A percentile compares a stretch with the other conserved stretches of the same genome.
Conservation (phyloP, 1,284 basidiomycete species). For the Sphagnurus paluster region DNA sequence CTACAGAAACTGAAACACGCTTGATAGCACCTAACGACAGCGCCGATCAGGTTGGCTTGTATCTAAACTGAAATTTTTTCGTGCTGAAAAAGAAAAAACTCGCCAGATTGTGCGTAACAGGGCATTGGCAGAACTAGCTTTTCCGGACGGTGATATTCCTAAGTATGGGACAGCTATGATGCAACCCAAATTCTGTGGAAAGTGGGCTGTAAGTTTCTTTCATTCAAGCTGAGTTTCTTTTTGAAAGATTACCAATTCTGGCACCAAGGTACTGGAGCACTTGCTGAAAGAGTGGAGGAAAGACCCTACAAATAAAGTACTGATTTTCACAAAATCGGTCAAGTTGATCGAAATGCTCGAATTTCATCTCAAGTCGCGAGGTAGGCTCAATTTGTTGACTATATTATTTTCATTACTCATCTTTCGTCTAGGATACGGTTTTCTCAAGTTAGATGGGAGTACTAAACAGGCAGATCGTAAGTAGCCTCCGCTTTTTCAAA, state of each 20-base stretch:
- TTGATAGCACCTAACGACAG: constrained; percentile 59
- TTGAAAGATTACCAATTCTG: background rate
- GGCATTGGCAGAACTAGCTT: constrained; percentile 55
- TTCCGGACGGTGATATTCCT: constrained; percentile 53
- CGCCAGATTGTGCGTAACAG: constrained; percentile 62
- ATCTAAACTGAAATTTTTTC: too few species aligned
- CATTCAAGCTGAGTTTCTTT: too few species aligned
- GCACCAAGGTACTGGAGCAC: constrained; percentile 70
- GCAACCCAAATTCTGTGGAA: constrained; percentile 71
- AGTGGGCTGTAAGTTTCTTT: constrained; percentile 69
- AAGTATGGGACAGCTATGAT: constrained; percentile 64
- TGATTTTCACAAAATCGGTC: constrained; percentile 86
- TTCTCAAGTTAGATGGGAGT: constrained; percentile 73
- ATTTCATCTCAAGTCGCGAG: constrained; percentile 58
- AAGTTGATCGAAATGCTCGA: constrained; percentile 81
- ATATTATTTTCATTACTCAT: background rate
- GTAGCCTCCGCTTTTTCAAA: constrained; percentile 28
- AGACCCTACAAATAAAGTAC: constrained; percentile 70
- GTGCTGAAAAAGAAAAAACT: too few species aligned
- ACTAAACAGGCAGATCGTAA: constrained; percentile 64
- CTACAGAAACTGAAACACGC: constrained; percentile 3
- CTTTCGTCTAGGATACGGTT: constrained; percentile 52
- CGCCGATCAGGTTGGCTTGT: constrained; percentile 56
- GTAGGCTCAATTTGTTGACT: constrained; percentile 32
- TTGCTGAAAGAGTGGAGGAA: constrained; percentile 67